Conservation (phyloP, 139 green algal species). For the Dunaliella sp. region DNA sequence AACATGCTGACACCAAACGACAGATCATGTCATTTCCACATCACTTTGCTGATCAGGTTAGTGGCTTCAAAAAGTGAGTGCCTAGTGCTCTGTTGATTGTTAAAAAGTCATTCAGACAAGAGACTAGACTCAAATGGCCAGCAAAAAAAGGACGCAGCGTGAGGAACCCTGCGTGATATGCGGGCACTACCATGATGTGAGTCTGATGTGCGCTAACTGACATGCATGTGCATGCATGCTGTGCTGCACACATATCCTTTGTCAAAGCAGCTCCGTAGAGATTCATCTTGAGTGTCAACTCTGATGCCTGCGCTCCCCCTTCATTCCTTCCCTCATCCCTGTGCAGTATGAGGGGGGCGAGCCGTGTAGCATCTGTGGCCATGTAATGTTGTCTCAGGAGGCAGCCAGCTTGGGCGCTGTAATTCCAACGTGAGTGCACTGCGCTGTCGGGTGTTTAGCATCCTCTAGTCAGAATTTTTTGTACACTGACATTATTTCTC, state of each 20-base stretch:
- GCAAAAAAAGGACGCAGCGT: neutral
- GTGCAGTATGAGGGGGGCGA: conserved; percentile 77
- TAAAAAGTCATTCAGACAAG: no score
- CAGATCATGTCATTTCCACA: no score
- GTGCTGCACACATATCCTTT: neutral
- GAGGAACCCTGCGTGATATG: conserved; percentile 88
- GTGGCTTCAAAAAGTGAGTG: no score
- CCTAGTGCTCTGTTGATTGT: no score
- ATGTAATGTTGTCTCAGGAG: conserved; percentile 57
- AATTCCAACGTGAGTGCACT: conserved; percentile 60
- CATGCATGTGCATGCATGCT: neutral
- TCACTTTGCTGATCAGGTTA: no score
- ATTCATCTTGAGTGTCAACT: neutral
- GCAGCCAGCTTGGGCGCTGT: conserved; percentile 34
- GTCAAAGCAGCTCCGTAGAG: neutral
- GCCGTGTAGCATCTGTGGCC: conserved; percentile 77
- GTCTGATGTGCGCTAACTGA: neutral
- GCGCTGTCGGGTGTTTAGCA: no score
- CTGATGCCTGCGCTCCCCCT: neutral
- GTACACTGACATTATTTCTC: neutral
- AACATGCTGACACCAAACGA: no score
- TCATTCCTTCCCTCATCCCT: neutral
- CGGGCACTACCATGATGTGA: conserved; percentile 87
- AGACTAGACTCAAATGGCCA: no score
- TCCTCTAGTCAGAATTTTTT: no score